These are phyloP conservation scores for Pyrenophora graminea DNA, from an alignment of 2,329 filamentous ascomycete genomes.

Conservation along the genomic window DNA sequence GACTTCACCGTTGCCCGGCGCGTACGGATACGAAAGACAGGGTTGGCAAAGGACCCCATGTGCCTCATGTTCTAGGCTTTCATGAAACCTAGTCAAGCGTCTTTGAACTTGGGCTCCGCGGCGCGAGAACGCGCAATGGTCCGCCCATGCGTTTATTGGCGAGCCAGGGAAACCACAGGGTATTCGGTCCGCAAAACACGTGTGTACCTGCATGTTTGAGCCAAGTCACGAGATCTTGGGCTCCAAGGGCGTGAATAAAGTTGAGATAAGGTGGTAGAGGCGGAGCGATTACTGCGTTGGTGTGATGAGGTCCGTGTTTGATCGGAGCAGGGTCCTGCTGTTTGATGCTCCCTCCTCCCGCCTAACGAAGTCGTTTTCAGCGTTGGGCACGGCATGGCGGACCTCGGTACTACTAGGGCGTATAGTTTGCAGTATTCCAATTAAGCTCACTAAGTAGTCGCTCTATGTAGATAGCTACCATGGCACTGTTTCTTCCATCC, in stretches of 20 bases:
- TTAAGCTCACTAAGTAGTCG: too few species aligned
- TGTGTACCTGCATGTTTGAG: neutral
- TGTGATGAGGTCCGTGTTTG: constrained; percentile 1
- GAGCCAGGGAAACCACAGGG: neutral
- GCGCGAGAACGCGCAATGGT: neutral
- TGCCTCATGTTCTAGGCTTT: constrained; percentile 2
- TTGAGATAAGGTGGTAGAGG: neutral
- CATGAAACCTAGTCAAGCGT: neutral
- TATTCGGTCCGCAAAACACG: neutral
- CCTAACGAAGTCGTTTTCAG: neutral
- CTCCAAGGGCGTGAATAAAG: too few species aligned
- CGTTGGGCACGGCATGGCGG: neutral
- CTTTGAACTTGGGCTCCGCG: neutral
- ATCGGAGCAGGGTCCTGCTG: constrained; percentile 5
- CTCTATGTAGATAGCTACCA: too few species aligned
- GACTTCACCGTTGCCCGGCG: too few species aligned
- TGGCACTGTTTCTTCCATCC: too few species aligned
- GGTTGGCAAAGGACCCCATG: neutral
- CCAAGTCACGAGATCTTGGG: too few species aligned
- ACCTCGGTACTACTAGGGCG: neutral
- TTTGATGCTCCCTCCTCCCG: constrained; percentile 1
- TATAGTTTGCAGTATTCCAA: too few species aligned
- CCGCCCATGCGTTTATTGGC: neutral
- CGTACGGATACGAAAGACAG: neutral
- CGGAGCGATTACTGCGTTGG: neutral